Evolutionary conservation across 2,329 filamentous ascomycete species (phyloP), one percentile per base, ranked within the genome.

Genomic region (Zymoseptoria passerinii): DNA sequence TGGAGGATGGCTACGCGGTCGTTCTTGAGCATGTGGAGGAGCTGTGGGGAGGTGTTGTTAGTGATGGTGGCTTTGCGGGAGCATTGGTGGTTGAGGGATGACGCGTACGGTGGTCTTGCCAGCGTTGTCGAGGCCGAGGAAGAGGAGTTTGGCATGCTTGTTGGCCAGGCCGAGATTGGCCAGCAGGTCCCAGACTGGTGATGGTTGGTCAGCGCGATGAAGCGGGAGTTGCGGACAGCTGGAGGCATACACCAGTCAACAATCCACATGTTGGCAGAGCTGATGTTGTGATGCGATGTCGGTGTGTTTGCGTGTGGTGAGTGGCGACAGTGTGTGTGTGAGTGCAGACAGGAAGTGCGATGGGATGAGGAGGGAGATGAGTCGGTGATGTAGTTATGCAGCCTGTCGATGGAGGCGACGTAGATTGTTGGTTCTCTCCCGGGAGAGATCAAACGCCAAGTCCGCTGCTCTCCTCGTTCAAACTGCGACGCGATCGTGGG

Each of bases 21-120:
- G 76, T 95, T 96, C 89, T 96, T 96, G 77, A 96, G 77, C 91
- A 96, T 95, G 78, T 96, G 91, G 72, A 96, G 80, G 68, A 96
- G 80, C 71, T 73, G 60, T 50, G 28, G 27, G 27, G 51, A 49
- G 18, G 28, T 28, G 55, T 55, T 58, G 56, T 58, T 55, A 59
- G 54, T 48, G 49, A 40, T 16, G n/a, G 53, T 19, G 16, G 56
- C n/a, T 52, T 60, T 6, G 9, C 19, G 50, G 28, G 27, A 40
- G 28, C 50, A 16, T 19, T 16, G 27, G 16, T 18, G 51, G 40
- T 40, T 44, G 50, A 18, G 20, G 48, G 19, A 28, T 40, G 48
- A 28, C 57, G 61, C 70, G 58, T 68, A 73, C 71, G 50, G 91
- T 95, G 56, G 91, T 96, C 82, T 96, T 95, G 77, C 91, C 91